Evolutionary conservation across 257 asterid genomes (phyloP), one percentile per base, ranked within the genome.

Genomic region (Fraxinus excelsior): DNA sequence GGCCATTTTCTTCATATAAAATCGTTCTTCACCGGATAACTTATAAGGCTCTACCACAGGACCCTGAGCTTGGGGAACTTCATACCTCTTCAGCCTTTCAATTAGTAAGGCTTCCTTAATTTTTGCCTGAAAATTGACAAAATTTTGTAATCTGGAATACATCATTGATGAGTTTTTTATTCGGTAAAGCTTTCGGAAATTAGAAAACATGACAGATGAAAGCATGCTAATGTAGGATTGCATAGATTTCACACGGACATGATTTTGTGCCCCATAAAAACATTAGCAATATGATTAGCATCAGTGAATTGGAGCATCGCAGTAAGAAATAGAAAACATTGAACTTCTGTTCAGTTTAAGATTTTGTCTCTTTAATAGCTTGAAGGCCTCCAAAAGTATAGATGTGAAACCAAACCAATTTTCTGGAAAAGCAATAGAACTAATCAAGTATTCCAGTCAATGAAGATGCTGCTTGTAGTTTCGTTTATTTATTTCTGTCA

Each of bases 1-100:
- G 21, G 96, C 97, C 99, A 93, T 93, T 78, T 88, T 95, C 84
- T 95, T 93, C 85, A 95, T 81, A 79, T 89, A 95, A 78, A 86
- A 88, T 37, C 97, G 91, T 78, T 95, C 97, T 77, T 95, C 97
- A 3, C 98, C 98, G 1, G 94, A 89, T 87, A 95, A 80, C 19
- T 80, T 81, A 74, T 89, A 85, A 49, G 98, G 97, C 83, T 91
- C 84, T 19, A 95, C 94, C 67, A 79, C 70, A 74, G 98, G 99
- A 40, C 99, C 99, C 83, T 93, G 96, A 78, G 88, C 92, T 85
- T 85, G 87, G 76, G 94, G 77, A 74, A 95, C 98, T 83, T 95
- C 98, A 73, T 92, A 95, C 40, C 88, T 87, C 78, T 91, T 90
- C 71, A 95, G 89, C 83, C 97, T 89, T 84, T 93, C 98, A 32